A percentile compares a stretch with the other conserved stretches of the same genome.
Conservation (phyloP, 257 asterid genomes). For the Ilex asprella region DNA sequence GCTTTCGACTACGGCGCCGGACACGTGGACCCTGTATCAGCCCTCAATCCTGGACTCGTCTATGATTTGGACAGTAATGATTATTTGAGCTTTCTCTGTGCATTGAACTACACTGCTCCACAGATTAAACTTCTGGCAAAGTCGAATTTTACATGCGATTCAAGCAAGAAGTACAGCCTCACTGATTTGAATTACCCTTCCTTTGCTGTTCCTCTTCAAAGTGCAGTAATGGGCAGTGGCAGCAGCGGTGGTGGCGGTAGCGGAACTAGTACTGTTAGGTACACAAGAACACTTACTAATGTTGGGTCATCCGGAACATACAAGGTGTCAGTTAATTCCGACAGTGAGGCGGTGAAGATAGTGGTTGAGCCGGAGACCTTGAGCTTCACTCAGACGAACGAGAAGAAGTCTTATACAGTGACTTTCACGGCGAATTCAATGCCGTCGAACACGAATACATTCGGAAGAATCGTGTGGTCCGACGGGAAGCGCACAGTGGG, state of each 20-base stretch:
- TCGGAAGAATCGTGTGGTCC: slow-evolving; percentile 84
- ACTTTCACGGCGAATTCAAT: slow-evolving; percentile 44
- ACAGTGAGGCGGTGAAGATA: slow-evolving; percentile 39
- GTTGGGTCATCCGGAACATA: slow-evolving; percentile 72
- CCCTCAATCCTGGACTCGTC: slow-evolving; percentile 74
- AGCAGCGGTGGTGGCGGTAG: slow-evolving; percentile 18
- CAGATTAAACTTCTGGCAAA: slow-evolving; percentile 60
- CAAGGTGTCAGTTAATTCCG: slow-evolving; percentile 41
- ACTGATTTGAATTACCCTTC: slow-evolving; percentile 88
- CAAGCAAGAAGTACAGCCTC: slow-evolving; percentile 43
- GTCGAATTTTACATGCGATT: slow-evolving; percentile 55
- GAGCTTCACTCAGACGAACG: slow-evolving; percentile 41
- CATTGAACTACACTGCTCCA: slow-evolving; percentile 52
- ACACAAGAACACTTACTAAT: slow-evolving; percentile 68
- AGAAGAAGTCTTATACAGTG: slow-evolving; percentile 65
- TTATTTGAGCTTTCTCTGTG: slow-evolving; percentile 67
- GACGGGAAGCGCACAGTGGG: slow-evolving; percentile 79
- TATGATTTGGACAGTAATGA: slow-evolving; percentile 52
- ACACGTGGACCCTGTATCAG: slow-evolving; percentile 85
- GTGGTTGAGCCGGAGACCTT: slow-evolving; percentile 50
- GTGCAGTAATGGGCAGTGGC: slow-evolving; percentile 19
- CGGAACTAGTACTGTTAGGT: slow-evolving; percentile 34
- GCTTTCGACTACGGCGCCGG: slow-evolving; percentile 83
- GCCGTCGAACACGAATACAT: slow-evolving; percentile 48
- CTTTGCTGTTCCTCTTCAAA: slow-evolving; percentile 41